Percentiles rank a stretch among this genome's conserved stretches.
These are phyloP conservation scores for Barnettozyma botsteinii DNA, from an alignment of 805 yeast genomes.

Conservation along the genomic window DNA sequence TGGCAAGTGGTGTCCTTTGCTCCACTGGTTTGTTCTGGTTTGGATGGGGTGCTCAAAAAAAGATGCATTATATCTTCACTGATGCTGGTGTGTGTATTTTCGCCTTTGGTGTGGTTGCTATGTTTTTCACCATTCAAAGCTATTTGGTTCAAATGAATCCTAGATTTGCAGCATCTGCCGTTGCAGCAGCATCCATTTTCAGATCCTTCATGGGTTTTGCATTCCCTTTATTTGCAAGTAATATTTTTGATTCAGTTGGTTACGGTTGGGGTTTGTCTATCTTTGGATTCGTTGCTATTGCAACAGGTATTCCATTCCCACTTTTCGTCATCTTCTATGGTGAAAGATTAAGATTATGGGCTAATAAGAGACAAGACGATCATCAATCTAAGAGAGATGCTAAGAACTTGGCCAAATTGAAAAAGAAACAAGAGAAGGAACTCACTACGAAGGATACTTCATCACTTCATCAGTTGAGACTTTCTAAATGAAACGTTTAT, in stretches of 20 bases:
- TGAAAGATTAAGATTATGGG: constrained; percentile 52
- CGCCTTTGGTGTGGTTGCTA: constrained; percentile 53
- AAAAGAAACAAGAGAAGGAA: constrained; percentile 11
- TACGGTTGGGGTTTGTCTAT: constrained; percentile 71
- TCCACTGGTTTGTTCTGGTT: constrained; percentile 63
- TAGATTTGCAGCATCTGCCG: constrained; percentile 60
- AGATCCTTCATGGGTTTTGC: constrained; percentile 63
- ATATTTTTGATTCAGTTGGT: constrained; percentile 50
- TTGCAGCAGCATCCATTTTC: constrained; percentile 63
- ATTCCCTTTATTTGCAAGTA: constrained; percentile 59
- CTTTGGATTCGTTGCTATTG: constrained; percentile 51
- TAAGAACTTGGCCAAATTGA: constrained; percentile 33
- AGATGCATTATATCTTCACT: constrained; percentile 58
- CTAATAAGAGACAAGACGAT: constrained; percentile 43
- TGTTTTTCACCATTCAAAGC: constrained; percentile 62
- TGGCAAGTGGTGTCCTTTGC: constrained; percentile 43
- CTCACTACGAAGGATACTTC: neutral
- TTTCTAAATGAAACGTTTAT: neutral
- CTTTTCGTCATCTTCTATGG: constrained; percentile 51
- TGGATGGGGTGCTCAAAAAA: constrained; percentile 63
- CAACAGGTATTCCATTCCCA: constrained; percentile 65
- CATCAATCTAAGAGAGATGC: constrained; percentile 42
- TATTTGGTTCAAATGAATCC: constrained; percentile 71
- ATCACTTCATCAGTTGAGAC: neutral
- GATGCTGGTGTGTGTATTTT: constrained; percentile 54